Evolutionary conservation across 345 rosid genomes (phyloP).

Genomic region (Cardiospermum halicacabum): DNA sequence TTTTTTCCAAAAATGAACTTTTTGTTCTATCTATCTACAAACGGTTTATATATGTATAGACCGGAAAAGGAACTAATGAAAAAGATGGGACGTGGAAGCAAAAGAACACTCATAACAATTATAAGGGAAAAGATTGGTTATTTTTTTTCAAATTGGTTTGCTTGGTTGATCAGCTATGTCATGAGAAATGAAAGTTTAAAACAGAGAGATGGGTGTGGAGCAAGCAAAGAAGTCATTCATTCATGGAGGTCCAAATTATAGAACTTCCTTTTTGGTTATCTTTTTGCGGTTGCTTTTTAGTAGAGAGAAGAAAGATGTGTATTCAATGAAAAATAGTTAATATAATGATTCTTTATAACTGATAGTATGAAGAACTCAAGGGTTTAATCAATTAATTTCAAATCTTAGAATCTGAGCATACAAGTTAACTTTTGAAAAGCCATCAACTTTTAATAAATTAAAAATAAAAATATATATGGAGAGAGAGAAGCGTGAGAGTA

Average conservation of each 20-base stretch:
- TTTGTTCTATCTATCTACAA: not conserved
- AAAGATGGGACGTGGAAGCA: constrained; percentile 21
- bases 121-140: constrained; percentile 4
- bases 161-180: constrained; percentile 37
- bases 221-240: constrained; percentile 42
- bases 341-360: not conserved
- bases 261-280: not conserved
- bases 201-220: constrained; percentile 18
- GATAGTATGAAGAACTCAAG: not conserved
- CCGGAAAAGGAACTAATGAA: not conserved
- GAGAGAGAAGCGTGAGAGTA: not conserved
- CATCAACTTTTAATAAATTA: not conserved
- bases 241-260: constrained; percentile 28
- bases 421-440: not conserved
- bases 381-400: not conserved
- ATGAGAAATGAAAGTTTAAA: constrained; percentile 8
- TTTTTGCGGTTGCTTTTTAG: constrained; percentile 11
- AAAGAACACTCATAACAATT: constrained; percentile 20
- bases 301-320: not conserved
- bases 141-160: constrained; percentile 25
- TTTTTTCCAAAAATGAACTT: constrained; percentile 24
- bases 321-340: not conserved
- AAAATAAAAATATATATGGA: too few species aligned
- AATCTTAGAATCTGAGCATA: not conserved
- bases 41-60: constrained; percentile 1